These are phyloP conservation scores for Nitzschia sp. DNA, from an alignment of 108 stramenopile genomes.

Conservation along the genomic window DNA sequence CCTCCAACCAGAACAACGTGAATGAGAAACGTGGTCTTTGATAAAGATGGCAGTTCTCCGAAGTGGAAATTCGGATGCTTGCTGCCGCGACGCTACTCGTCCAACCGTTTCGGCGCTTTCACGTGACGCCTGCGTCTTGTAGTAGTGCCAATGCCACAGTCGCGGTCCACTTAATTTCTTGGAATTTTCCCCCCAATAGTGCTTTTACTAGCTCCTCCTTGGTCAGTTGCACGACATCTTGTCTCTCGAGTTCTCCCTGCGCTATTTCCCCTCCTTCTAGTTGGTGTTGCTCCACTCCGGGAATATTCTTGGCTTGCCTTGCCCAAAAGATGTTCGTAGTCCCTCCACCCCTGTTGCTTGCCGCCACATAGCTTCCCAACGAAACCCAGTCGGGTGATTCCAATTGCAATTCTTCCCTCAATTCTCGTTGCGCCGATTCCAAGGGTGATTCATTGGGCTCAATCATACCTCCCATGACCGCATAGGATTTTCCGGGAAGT, in stretches of 20 bases:
- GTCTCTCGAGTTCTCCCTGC: conserved; percentile 50
- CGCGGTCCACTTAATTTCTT: conserved; percentile 73
- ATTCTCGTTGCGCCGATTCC: conserved; percentile 55
- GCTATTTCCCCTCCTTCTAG: conserved; percentile 15
- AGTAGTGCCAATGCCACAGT: conserved; percentile 54
- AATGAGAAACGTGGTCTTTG: too few relatives aligned
- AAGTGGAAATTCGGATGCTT: too few relatives aligned
- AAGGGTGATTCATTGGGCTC: conserved; percentile 50
- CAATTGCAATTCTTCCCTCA: conserved; percentile 59
- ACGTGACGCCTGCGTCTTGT: neutral
- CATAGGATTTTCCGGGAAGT: conserved; percentile 44
- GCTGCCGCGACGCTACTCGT: too few relatives aligned
- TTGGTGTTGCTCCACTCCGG: conserved; percentile 34
- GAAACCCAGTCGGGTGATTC: conserved; percentile 52
- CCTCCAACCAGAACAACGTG: too few relatives aligned
- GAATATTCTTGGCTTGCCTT: conserved; percentile 31
- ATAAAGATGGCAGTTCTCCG: too few relatives aligned
- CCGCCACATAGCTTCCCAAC: conserved; percentile 56
- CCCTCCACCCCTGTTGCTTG: conserved; percentile 68
- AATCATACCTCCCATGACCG: conserved; percentile 61
- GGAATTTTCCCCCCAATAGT: conserved; percentile 47
- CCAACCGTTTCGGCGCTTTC: too few relatives aligned
- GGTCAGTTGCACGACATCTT: conserved; percentile 36
- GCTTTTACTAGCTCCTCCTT: conserved; percentile 32
- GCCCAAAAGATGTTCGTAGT: conserved; percentile 58